Percentiles rank a stretch among this genome's conserved stretches.
Evolutionary conservation across 164 flowering plant genomes (phyloP).

Genomic region (Liquidambar formosana): DNA sequence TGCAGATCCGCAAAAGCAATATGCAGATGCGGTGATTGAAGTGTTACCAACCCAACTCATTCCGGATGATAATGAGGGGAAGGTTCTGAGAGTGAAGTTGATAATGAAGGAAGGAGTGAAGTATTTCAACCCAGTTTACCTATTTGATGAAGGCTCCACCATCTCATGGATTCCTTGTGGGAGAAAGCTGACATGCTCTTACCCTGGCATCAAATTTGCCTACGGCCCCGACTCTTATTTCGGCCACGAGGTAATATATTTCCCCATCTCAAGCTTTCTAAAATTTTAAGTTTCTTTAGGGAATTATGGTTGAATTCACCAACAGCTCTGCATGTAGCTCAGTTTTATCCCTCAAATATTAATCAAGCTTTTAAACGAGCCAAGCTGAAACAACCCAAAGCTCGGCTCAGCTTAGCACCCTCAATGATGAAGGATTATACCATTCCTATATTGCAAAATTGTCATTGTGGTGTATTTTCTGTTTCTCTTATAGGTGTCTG

Average conservation of each 20-base stretch:
- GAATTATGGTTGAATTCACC: too few species aligned
- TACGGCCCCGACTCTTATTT: slow-evolving; percentile 89
- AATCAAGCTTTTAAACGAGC: too few species aligned
- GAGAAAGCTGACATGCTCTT: slow-evolving; percentile 92
- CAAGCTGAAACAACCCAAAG: too few species aligned
- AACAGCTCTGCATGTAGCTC: too few species aligned
- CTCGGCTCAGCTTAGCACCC: too few species aligned
- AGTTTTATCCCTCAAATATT: too few species aligned
- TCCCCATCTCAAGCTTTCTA: too few species aligned
- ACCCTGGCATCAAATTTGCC: slow-evolving; percentile 92
- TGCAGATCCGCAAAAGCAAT: slow-evolving; percentile 95
- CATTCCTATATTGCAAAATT: too few species aligned
- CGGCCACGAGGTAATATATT: slow-evolving; percentile 67
- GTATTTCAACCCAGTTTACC: slow-evolving; percentile 82
- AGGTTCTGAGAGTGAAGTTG: slow-evolving; percentile 81
- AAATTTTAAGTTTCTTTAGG: too few species aligned
- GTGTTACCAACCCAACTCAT: slow-evolving; percentile 89
- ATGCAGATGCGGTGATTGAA: slow-evolving; percentile 96
- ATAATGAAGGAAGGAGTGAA: slow-evolving; percentile 92
- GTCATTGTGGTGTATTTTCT: background rate
- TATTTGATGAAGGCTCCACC: slow-evolving; percentile 96
- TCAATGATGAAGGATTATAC: too few species aligned
- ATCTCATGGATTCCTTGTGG: slow-evolving; percentile 99
- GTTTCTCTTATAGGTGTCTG: slow-evolving; percentile 61
- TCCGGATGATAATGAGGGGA: slow-evolving; percentile 89